Percentiles rank a stretch among this genome's conserved stretches.
Evolutionary conservation across 2,329 filamentous ascomycete species (phyloP).

Genomic region (Emergomyces orientalis): DNA sequence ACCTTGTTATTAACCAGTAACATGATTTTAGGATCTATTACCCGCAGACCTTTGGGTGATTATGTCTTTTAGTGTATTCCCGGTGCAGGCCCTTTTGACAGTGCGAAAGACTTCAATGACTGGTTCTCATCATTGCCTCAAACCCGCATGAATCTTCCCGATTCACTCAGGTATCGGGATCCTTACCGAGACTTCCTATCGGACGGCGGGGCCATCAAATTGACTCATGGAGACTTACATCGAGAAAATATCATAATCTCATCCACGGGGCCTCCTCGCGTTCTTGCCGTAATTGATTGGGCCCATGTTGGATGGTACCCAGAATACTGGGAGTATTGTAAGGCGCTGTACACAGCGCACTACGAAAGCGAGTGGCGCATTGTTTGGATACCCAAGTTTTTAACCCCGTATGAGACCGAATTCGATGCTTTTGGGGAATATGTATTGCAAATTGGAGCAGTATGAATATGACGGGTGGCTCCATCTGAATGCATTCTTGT

Average conservation of each 20-base stretch:
- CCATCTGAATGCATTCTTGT: neutral
- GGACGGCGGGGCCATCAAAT: conserved; percentile 23
- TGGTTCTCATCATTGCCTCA: conserved; percentile 23
- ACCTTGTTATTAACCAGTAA: too few species aligned
- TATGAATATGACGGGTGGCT: conserved; percentile 5
- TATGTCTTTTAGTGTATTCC: conserved; percentile 18
- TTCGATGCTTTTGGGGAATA: conserved; percentile 11
- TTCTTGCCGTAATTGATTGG: conserved; percentile 27
- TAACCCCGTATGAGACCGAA: conserved; percentile 8
- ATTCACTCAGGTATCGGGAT: conserved; percentile 13
- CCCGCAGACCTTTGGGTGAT: conserved; percentile 13
- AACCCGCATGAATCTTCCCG: conserved; percentile 5
- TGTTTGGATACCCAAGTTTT: conserved; percentile 17
- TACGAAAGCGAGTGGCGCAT: conserved; percentile 16
- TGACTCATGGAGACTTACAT: conserved; percentile 29
- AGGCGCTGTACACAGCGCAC: conserved; percentile 21
- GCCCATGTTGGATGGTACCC: conserved; percentile 27
- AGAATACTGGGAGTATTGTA: conserved; percentile 30
- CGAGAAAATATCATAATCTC: conserved; percentile 26
- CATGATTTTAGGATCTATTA: conserved; percentile 17
- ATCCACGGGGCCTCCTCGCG: conserved; percentile 13
- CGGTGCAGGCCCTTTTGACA: conserved; percentile 18
- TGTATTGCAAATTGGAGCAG: conserved; percentile 10
- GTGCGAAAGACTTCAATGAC: conserved; percentile 21
- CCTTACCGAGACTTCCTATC: conserved; percentile 20